Evolutionary conservation across 176 grass and related monocot genomes (phyloP).

Genomic region (Zoysia japonica): DNA sequence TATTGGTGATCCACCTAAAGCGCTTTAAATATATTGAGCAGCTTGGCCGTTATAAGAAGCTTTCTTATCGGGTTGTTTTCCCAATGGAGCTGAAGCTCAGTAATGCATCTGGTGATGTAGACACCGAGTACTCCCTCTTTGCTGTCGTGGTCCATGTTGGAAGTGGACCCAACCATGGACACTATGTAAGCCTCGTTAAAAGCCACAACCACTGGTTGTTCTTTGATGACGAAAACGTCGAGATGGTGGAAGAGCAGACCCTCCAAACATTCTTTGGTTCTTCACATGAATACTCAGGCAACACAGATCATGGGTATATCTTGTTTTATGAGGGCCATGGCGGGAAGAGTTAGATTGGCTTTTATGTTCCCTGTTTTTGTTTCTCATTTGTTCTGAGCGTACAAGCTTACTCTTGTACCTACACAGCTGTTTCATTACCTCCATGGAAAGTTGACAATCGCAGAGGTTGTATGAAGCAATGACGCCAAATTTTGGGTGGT

Average conservation of each 20-base stretch:
- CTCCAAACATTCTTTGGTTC: conserved; percentile 92
- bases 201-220: conserved; percentile 97
- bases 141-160: conserved; percentile 94
- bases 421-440: conserved; percentile 50
- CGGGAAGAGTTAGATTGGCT: conserved; percentile 55
- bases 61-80: conserved; percentile 95
- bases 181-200: conserved; percentile 95
- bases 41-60: conserved; percentile 91
- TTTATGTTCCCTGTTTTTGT: conserved; percentile 27
- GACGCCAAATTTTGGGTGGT: conserved; percentile 56
- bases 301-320: conserved; percentile 98
- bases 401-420: conserved; percentile 55
- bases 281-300: conserved; percentile 91
- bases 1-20: conserved; percentile 94
- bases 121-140: conserved; percentile 91
- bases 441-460: conserved; percentile 45
- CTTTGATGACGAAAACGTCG: conserved; percentile 93
- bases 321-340: conserved; percentile 94
- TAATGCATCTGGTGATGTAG: conserved; percentile 73
- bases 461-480: conserved; percentile 48
- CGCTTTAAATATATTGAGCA: conserved; percentile 96
- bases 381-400: conserved; percentile 35
- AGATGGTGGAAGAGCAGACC: conserved; percentile 93
- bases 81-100: conserved; percentile 93
- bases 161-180: conserved; percentile 95